Evolutionary conservation across 2,329 filamentous ascomycete genomes (phyloP), one percentile per base, ranked within the genome.

Genomic region (Phaeosphaeria sp.): DNA sequence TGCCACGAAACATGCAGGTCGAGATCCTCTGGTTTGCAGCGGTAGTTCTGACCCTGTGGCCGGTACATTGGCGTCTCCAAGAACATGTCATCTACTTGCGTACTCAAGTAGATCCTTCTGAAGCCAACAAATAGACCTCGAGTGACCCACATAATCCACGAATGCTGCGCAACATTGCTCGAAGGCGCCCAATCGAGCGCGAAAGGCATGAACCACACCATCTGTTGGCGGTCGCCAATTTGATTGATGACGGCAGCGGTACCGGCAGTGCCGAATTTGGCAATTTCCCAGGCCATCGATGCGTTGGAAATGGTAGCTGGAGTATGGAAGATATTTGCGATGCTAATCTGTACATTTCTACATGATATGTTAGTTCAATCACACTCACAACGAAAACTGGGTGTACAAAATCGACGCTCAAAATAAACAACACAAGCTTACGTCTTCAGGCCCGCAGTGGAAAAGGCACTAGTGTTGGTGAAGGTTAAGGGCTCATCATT

Each of bases 81-180:
- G 64, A 88, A 85, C 78, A 89, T 85, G 63, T 89, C 87, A 64
- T 89, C 87, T 30, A 89, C 82, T 66, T 87, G 85, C 13, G 84
- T 82, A 73, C 77, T 83, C 36, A 87, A 72, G 59, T 85, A 82
- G 39, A 83, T 78, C 60, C 85, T 81, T 52, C 84, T 81, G 68
- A 84, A 82, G n/a, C 85, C 85, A 10, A 83, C 77, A 60, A 85
- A 84, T 9, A 88, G 72, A 39, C 86, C 86, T 59, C 85, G 81
- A 5, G 86, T 88, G 33, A 86, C 70, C 86, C 85, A 89, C 64
- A 82, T 82, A 58, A 89, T 87, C 81, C 84, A 87, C 11, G 85
- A 80, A 72, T 89, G 86, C 72, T 88, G 85, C 49, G 87, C 72
- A 66, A 82, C 86, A 71, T 81, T 87, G 65, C 83, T 85, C 2